These are phyloP conservation scores for Syzygium aromaticum DNA, from an alignment of 345 rosid species.

Conservation along the genomic window DNA sequence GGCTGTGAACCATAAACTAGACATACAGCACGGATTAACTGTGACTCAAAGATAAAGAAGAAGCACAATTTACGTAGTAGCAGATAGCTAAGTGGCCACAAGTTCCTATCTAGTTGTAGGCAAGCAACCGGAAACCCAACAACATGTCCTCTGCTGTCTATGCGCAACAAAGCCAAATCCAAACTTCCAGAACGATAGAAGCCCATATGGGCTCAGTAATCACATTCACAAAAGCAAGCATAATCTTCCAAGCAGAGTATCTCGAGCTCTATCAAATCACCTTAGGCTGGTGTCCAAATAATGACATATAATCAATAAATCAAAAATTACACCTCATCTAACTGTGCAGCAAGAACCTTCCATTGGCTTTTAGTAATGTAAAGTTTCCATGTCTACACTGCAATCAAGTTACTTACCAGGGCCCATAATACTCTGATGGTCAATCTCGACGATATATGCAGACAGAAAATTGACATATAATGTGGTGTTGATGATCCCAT, in stretches of 20 bases:
- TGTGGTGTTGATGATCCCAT: conserved; percentile 78
- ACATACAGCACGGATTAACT: background rate
- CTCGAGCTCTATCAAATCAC: background rate
- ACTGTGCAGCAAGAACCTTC: background rate
- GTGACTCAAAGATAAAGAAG: background rate
- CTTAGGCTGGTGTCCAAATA: background rate
- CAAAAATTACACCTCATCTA: background rate
- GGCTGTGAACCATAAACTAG: background rate
- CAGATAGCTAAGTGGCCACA: background rate
- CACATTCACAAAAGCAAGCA: background rate
- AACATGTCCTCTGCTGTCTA: background rate
- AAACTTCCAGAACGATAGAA: background rate
- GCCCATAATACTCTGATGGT: conserved; percentile 60
- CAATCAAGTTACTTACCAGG: conserved; percentile 53
- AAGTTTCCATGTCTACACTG: background rate
- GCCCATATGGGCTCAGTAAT: background rate
- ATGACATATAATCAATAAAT: background rate
- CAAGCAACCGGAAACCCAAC: background rate
- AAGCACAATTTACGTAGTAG: background rate
- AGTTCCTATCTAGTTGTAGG: background rate
- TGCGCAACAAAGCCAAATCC: background rate
- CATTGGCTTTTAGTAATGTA: background rate
- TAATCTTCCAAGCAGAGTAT: background rate
- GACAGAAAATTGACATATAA: conserved; percentile 73
- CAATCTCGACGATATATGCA: conserved; percentile 70